Evolutionary conservation across 208 protist genomes (phyloP), one percentile per base, ranked within the genome.

Genomic region (Wallacemonas sp.): DNA sequence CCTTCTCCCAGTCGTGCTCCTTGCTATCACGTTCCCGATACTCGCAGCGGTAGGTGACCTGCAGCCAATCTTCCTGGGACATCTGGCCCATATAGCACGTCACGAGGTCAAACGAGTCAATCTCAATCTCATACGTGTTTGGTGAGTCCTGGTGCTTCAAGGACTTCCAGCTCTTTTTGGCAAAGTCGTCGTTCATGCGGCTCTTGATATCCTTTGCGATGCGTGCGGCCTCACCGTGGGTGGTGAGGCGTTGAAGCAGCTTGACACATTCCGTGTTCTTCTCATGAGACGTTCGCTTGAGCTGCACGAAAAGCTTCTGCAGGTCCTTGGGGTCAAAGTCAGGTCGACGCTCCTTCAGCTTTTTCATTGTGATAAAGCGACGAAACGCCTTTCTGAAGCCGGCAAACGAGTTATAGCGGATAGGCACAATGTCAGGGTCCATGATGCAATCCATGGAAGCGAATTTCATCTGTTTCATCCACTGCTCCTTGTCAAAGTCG

Each of bases 391-490:
- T 90, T 39, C 83, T 86, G 41, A 89, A 50, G 15, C 91, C 91
- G 0, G 58, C 24, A 21, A 93, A 12, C 6, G 87, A 93, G 19
- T 83, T 94, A 73, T 93, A 94, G 50, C 79, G 77, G 41, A 96
- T 91, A 27, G 85, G 79, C 2, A 73, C 77, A 44, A 96, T 90
- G 69, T 91, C 81, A 17, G 91, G 91, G 71, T 96, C 85, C 81
- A 96, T 92, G 64, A 96, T 94, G 73, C 91, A 96, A 63, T 96
- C 91, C 91, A 96, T 93, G 5, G 87, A 91, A 17, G 81, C 85
- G 73, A 93, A 91, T n/a, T 79, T 76, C 91, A 96, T 96, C 68
- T 96, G 87, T 62, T 96, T 96, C 66, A 84, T 88, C 87, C 91
- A 96, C 70, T 96, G 85, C 57, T 96, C 87, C 76, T 93, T 92